phyloP scores from a whole-genome alignment of 441 rosid genomes.

The Euphorbia celastroides region DNA sequence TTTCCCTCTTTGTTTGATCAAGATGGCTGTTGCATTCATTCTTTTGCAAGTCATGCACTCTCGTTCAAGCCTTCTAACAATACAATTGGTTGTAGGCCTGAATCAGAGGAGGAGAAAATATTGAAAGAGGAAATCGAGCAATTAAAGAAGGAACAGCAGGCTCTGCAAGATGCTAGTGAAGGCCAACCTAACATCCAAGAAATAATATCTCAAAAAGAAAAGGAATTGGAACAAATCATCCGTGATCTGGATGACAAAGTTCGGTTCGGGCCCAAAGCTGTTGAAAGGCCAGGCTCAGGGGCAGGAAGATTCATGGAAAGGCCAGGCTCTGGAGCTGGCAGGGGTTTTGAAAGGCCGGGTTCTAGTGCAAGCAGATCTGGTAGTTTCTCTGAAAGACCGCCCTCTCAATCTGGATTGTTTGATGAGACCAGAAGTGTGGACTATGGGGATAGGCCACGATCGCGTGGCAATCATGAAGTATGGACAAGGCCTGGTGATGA shows the following conservation, averaged over 20 bases:
- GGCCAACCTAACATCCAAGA: conserved; percentile 33
- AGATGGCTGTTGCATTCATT: conserved; percentile 3
- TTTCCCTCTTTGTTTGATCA: not conserved
- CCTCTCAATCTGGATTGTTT: conserved; percentile 68
- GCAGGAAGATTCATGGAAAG: too few relatives aligned
- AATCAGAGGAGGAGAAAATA: conserved; percentile 69
- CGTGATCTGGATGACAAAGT: conserved; percentile 23
- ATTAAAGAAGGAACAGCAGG: conserved; percentile 46
- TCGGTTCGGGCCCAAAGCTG: too few relatives aligned
- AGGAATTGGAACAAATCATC: conserved; percentile 49
- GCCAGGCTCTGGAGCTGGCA: conserved; percentile 65
- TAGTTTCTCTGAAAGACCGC: conserved; percentile 61
- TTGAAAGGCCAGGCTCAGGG: too few relatives aligned
- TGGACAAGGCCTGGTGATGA: conserved; percentile 71
- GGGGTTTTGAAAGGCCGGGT: conserved; percentile 64
- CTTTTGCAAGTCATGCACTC: not conserved
- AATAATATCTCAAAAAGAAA: conserved; percentile 51
- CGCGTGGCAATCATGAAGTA: conserved; percentile 64
- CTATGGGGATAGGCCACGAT: conserved; percentile 66
- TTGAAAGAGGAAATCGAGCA: conserved; percentile 67
- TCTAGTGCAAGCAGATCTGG: conserved; percentile 65
- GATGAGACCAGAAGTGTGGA: conserved; percentile 67
- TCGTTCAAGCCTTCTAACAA: not conserved
- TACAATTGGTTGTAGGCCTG: conserved; percentile 54
- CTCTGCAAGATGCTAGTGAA: conserved; percentile 31